Base-by-base conservation (phyloP, 495 filamentous ascomycete species). In the Glonium stellatum region DNA sequence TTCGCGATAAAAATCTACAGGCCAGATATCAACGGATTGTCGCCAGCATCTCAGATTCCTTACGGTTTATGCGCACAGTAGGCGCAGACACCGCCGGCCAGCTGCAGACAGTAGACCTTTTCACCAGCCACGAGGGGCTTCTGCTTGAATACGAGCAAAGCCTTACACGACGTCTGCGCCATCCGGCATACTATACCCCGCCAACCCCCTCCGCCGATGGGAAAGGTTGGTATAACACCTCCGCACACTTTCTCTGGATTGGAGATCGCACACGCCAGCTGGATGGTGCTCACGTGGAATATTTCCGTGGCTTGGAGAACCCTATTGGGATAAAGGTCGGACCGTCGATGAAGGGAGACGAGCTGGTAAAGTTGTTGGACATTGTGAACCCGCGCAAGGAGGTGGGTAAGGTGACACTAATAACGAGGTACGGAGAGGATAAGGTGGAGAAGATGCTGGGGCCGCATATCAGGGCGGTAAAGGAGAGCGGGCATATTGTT, bases 241-340 rank as follows among this genome's bases (percentile, higher is more conserved):
- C 88, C n/a, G 87, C 89, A 0, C 95, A 97, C 72, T 97, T 98
- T 76, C 79, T 98, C 67, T 98, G 93, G 93, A 92, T 98, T 69
- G 93, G 93, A 27, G 93, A 98, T 73, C 87, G 93, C 56, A 98
- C 93, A 1, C 84, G 93, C 34, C 92, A 97, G 69, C 78, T 97
- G 25, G 84, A 90, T 73, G 88, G 89, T 61, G 95, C 89, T 0
- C 93, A 98, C 73, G 84, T 98, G 59, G 93, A 98, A 76, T 98
- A 90, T 78, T 95, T 98, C 81, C 88, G 93, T 37, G 93, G 93
- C 37, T 85, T 98, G 64, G 84, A 88, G 65, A 98, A 98, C 72
- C 93, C 93, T 0, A 87, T 98, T 63, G 93, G 93, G 15, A 87
- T 98, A 68, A 98, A 98, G 73, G 87, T 97, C 54, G 93, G 93